A percentile compares a stretch with the other conserved stretches of the same genome.
Conservation (phyloP, 1,284 basidiomycete species). For the Cutaneotrichosporon dermatis region DNA sequence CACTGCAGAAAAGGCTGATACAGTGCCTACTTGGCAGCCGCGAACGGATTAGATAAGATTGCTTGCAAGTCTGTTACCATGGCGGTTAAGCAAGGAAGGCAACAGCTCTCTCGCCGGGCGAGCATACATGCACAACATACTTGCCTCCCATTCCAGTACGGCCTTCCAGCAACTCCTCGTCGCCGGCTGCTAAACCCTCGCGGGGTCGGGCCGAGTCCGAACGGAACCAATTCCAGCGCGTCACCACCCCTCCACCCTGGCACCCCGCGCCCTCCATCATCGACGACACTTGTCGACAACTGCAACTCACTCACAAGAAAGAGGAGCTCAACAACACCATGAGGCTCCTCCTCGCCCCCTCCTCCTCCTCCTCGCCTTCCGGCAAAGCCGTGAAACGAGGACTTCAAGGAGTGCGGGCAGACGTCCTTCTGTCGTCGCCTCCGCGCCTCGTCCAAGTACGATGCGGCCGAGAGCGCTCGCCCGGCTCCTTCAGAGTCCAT, state of each 20-base stretch:
- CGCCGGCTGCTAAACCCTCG: background rate
- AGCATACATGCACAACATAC: no score
- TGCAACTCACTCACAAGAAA: background rate
- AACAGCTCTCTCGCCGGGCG: no score
- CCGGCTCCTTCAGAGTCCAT: slow-evolving; percentile 70
- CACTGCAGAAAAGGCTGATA: no score
- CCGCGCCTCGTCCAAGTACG: slow-evolving; percentile 66
- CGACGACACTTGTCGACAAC: no score
- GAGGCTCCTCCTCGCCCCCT: slow-evolving; percentile 13
- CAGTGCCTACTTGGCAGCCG: no score
- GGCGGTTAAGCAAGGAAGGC: no score
- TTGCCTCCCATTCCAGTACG: no score
- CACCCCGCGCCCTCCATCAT: background rate
- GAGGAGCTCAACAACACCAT: slow-evolving; percentile 10
- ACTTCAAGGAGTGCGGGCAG: slow-evolving; percentile 88
- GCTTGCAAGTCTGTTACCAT: no score
- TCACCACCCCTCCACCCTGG: background rate
- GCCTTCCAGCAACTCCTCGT: no score
- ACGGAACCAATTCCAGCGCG: no score
- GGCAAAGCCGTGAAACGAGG: slow-evolving; percentile 55
- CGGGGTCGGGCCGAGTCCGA: background rate
- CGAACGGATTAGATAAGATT: no score
- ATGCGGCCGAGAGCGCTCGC: slow-evolving; percentile 41
- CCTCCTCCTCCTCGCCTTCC: slow-evolving; percentile 10
- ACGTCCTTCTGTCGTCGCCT: slow-evolving; percentile 86